phyloP scores from a whole-genome alignment of 768 basidiomycete genomes.

The Suillus luteus region DNA sequence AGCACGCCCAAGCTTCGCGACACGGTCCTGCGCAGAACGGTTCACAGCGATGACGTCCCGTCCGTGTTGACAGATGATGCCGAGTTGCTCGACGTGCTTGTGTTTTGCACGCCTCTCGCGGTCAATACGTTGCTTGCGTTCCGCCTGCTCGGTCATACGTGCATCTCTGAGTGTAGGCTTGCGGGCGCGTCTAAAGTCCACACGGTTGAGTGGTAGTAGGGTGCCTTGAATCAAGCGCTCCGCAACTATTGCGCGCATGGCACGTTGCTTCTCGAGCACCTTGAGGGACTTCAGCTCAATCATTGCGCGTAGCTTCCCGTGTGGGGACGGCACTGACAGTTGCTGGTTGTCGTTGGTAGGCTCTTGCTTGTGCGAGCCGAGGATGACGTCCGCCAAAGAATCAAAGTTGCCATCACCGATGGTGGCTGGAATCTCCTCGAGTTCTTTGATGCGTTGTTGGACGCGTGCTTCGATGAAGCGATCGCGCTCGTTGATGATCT shows the following conservation, averaged over 20 bases:
- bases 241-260: constrained; percentile 81
- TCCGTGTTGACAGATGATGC: constrained; percentile 83
- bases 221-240: constrained; percentile 87
- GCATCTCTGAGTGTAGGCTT: constrained; percentile 90
- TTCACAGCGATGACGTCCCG: constrained; percentile 70
- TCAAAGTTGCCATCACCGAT: constrained; percentile 78
- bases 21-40: constrained; percentile 64
- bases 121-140: constrained; percentile 89
- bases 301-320: constrained; percentile 84
- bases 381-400: constrained; percentile 42
- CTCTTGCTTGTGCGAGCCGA: constrained; percentile 11
- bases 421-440: constrained; percentile 77
- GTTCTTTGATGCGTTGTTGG: constrained; percentile 84
- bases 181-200: constrained; percentile 84
- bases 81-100: constrained; percentile 94
- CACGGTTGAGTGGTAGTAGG: constrained; percentile 86
- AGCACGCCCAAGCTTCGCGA: constrained; percentile 64
- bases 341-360: constrained; percentile 27
- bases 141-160: constrained; percentile 83
- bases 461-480: constrained; percentile 89
- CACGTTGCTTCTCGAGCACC: constrained; percentile 89
- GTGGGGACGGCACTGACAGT: constrained; percentile 42
- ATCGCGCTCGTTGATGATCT: constrained; percentile 89
- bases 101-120: constrained; percentile 94
- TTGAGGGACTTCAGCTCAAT: constrained; percentile 93